These are phyloP conservation scores for Talaromyces verruculosus DNA, from an alignment of 2,329 filamentous ascomycete species.

Conservation along the genomic window DNA sequence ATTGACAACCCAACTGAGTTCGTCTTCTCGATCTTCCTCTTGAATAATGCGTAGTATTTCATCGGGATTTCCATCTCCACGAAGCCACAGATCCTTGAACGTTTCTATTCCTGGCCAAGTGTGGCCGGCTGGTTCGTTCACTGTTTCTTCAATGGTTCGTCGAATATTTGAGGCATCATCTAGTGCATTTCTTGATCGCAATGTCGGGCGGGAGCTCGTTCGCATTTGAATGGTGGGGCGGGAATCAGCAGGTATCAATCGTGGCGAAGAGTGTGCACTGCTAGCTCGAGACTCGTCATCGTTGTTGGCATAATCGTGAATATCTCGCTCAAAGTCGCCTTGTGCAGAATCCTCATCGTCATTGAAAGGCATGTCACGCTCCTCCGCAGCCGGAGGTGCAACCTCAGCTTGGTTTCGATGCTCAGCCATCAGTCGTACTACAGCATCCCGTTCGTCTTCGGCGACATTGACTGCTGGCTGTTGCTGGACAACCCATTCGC, in stretches of 20 bases:
- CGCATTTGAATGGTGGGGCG: conserved; percentile 17
- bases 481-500: conserved; percentile 98
- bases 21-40: conserved; percentile 59
- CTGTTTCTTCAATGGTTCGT: conserved; percentile 47
- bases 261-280: conserved; percentile 9
- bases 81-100: conserved; percentile 57
- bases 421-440: conserved; percentile 47
- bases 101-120: conserved; percentile 44
- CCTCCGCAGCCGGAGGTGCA: conserved; percentile 24
- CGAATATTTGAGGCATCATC: conserved; percentile 50
- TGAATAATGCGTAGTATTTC: conserved; percentile 62
- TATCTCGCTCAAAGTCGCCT: conserved; percentile 18
- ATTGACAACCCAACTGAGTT: conserved; percentile 60
- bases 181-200: conserved; percentile 48
- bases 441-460: conserved; percentile 53
- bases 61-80: conserved; percentile 60
- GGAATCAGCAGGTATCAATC: conserved; percentile 7
- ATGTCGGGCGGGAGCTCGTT: conserved; percentile 39
- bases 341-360: conserved; percentile 17
- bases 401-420: conserved; percentile 36
- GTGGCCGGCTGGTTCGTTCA: conserved; percentile 9
- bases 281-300: conserved; percentile 16
- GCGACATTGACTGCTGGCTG: conserved; percentile 88
- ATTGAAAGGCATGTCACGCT: conserved; percentile 16
- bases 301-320: conserved; percentile 16